Evolutionary conservation across 176 grass and related monocot genomes (phyloP).

Genomic region (Hordeum vulgare): MorexV3_pseudomolecules_assembly NC_058522.1:514913769-514914268

Average conservation of each 20-base stretch:
- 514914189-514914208: too few species aligned
- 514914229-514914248: too few species aligned
- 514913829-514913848: too few species aligned
- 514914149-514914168: too few species aligned
- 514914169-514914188: too few species aligned
- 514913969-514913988: neutral
- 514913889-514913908: neutral
- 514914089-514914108: neutral
- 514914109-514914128: neutral
- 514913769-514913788: too few species aligned
- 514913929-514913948: neutral
- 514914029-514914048: neutral
- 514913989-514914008: neutral
- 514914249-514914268: too few species aligned
- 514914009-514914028: neutral
- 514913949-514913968: neutral
- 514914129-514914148: neutral
- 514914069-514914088: neutral
- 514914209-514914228: too few species aligned
- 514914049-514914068: neutral
- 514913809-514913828: too few species aligned
- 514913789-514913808: too few species aligned
- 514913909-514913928: neutral
- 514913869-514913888: neutral
- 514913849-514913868: constrained; percentile 5